These are phyloP conservation scores for Comarum palustre DNA, from an alignment of 306 rosid species.

Conservation along the genomic window DNA sequence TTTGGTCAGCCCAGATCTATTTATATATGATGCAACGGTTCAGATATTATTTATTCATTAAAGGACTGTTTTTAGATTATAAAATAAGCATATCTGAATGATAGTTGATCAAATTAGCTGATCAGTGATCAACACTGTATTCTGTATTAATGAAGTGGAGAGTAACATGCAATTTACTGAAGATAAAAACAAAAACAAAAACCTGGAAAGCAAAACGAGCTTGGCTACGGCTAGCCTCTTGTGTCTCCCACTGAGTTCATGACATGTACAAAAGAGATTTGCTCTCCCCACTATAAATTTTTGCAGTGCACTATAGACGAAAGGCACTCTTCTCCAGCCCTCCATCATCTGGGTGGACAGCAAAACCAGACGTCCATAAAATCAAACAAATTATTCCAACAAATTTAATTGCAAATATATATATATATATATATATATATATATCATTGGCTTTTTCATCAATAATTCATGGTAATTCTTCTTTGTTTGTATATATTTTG, in stretches of 20 bases:
- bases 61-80: too few relatives aligned
- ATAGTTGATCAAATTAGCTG: too few relatives aligned
- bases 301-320: constrained; percentile 29
- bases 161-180: background rate
- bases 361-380: constrained; percentile 43
- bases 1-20: too few relatives aligned
- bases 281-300: constrained; percentile 27
- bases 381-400: background rate
- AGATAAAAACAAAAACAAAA: background rate
- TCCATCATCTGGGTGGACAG: constrained; percentile 37
- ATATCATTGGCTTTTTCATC: too few relatives aligned
- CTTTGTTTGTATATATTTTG: constrained; percentile 33
- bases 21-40: too few relatives aligned
- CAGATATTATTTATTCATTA: too few relatives aligned
- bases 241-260: constrained; percentile 42
- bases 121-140: too few relatives aligned
- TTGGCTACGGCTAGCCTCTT: constrained; percentile 34
- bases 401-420: background rate
- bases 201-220: background rate
- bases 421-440: too few relatives aligned
- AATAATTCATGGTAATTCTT: background rate
- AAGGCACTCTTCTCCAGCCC: constrained; percentile 22
- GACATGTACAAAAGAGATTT: constrained; percentile 37
- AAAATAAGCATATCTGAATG: too few relatives aligned
- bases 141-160: background rate